These are phyloP conservation scores for Sporormia fimetaria DNA, from an alignment of 495 filamentous ascomycete genomes.

Conservation along the genomic window DNA sequence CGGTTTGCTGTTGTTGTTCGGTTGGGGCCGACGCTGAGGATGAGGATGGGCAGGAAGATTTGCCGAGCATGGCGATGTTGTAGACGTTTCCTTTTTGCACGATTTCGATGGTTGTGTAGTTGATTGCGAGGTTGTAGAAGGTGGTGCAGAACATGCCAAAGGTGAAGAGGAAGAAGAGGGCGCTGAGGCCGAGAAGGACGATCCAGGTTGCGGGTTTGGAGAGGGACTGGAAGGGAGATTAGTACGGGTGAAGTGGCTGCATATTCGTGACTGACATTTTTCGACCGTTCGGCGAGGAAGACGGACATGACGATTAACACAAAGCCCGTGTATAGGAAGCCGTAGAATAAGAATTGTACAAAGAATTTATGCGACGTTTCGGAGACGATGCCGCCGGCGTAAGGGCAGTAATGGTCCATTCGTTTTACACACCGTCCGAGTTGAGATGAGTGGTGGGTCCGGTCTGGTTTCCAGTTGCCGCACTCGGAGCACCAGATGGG, in stretches of 20 bases:
- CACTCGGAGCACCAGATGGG: constrained; percentile 77
- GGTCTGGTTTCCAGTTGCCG: constrained; percentile 69
- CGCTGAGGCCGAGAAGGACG: constrained; percentile 43
- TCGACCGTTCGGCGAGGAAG: constrained; percentile 39
- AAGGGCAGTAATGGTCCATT: constrained; percentile 93
- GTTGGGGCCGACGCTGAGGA: neutral
- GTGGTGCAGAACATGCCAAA: constrained; percentile 64
- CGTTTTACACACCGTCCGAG: constrained; percentile 66
- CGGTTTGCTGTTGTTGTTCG: neutral
- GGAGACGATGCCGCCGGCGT: constrained; percentile 79
- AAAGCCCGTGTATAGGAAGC: constrained; percentile 53
- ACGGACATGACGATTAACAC: constrained; percentile 48
- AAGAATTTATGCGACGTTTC: constrained; percentile 87
- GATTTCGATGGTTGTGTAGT: constrained; percentile 74
- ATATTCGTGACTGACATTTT: constrained; percentile 9
- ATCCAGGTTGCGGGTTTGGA: constrained; percentile 40
- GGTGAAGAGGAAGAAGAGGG: constrained; percentile 68
- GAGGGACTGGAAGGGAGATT: constrained; percentile 21
- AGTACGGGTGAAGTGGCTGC: neutral
- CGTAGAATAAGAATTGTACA: constrained; percentile 68
- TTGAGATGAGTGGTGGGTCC: constrained; percentile 72
- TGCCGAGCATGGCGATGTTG: constrained; percentile 10
- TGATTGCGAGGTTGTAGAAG: constrained; percentile 53
- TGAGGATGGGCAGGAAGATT: neutral
- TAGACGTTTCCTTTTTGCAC: constrained; percentile 50